Evolutionary conservation across 2,329 filamentous ascomycete genomes (phyloP), one percentile per base, ranked within the genome.

Genomic region (Fusarium chuoi): DNA sequence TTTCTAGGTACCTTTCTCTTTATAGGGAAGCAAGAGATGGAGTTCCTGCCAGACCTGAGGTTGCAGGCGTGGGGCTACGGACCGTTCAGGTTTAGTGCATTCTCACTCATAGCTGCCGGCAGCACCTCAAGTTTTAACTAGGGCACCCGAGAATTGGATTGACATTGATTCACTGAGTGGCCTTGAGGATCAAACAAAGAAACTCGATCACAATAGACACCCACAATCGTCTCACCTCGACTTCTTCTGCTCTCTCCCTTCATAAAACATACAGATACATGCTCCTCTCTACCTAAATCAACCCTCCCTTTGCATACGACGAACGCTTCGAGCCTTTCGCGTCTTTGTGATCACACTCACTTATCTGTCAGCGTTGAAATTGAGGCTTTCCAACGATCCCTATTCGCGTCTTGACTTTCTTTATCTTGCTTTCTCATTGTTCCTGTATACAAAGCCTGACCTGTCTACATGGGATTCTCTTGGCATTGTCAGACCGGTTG

Each of bases 181-280:
- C 26, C 39, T 44, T 48, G 30, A 28, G 28, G 41, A 61, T 38
- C 62, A 45, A 58, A 65, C 63, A 68, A 71, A 65, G 56, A 62
- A 60, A 45, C 59, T 24, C 44, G 39, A 51, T 22, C 41, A 26
- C 35, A 57, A 38, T 38, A 42, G 26, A 20, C 17, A 20, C 28
- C 28, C 36, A 15, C 28, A 44, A 18, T 30, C 15, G 28, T 28
- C 26, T 35, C 22, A 8, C 44, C 46, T 68, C 39, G 13, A 15
- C 39, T 60, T 22, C 8, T 60, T 46, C 38, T 24, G 7, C 24
- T n/a, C 30, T 57, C 20, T 28, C 20, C 20, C 30, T 36, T 38
- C 14, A 12, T 54, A 12, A 13, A 10, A 12, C 10, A 15, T 35
- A 5, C 24, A 18, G 11, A 39, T 13, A 54, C 24, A 54, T 3